Evolutionary conservation across 2,329 filamentous ascomycete species (phyloP), one percentile per base, ranked within the genome.

Genomic region (Hypoxylon sp.): DNA sequence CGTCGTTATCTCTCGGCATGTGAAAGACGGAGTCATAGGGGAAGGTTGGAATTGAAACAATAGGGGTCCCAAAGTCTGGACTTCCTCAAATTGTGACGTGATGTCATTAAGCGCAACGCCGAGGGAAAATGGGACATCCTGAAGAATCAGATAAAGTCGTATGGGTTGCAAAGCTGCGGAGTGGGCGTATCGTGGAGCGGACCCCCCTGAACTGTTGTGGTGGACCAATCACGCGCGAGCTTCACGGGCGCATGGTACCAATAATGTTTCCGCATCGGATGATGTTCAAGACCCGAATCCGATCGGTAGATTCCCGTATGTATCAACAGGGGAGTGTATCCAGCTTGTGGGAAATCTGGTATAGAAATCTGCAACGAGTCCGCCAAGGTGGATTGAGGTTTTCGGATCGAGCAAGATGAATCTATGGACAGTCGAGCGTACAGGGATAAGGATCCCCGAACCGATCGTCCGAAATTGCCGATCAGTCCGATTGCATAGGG

Each of bases 231-330:
- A 59, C 31, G 31, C 35, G 48, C 53, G 42, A 31, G 22, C 14
- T 20, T 40, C 22, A 53, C 10, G 8, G 46, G 17, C 17, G n/a
- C 3, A 53, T 59, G 61, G 60, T 33, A 60, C 62, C 61, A 66
- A 64, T 70, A 42, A 14, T 50, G 62, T 61, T 51, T 3, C 55
- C 61, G 58, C 37, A 27, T 69, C 70, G 70, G 70, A 61, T 65
- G 65, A 69, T 71, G 65, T 71, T 72, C 51, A 71, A 68, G 27
- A 65, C 55, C 70, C 70, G 70, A 69, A 20, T 65, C 30, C 44
- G 35, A 56, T 64, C 60, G 50, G 56, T 31, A 37, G 31, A 60
- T 61, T 49, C n/a, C 54, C 37, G 40, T 17, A 22, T 27, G 37
- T 11, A 48, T 51, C 25, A 11, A 17, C 59, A 55, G 49, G 64